These are phyloP conservation scores for Parasarocladium wereldwijsianum DNA, from an alignment of 2,329 filamentous ascomycete species.

Conservation along the genomic window DNA sequence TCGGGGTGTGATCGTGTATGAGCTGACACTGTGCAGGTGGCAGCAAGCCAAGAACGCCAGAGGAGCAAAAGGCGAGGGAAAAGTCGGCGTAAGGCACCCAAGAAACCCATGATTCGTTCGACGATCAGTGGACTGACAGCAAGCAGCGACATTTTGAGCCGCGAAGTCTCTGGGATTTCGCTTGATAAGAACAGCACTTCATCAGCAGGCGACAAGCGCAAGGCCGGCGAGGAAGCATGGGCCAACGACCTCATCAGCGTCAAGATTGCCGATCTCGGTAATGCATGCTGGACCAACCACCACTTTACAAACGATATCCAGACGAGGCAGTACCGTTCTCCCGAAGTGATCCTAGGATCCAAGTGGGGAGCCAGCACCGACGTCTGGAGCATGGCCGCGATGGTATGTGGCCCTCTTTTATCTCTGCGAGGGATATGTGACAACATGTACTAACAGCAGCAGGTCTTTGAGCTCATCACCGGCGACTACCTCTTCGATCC, in stretches of 20 bases:
- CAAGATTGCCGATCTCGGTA: conserved; percentile 96
- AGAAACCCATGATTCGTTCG: neutral
- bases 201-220: conserved; percentile 47
- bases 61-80: conserved; percentile 71
- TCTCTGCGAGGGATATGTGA: neutral
- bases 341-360: conserved; percentile 87
- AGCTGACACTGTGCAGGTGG: conserved; percentile 6
- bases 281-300: conserved; percentile 97
- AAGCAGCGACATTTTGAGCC: conserved; percentile 58
- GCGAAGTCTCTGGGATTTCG: conserved; percentile 89
- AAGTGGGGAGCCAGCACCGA: conserved; percentile 99
- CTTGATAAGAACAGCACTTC: conserved; percentile 56
- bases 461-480: conserved; percentile 96
- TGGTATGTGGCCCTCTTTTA: conserved; percentile 48
- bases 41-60: conserved; percentile 14
- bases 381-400: conserved; percentile 98
- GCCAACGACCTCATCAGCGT: conserved; percentile 74
- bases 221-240: conserved; percentile 42
- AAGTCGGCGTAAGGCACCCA: conserved; percentile 67
- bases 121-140: neutral
- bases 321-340: conserved; percentile 90
- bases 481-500: conserved; percentile 98
- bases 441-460: neutral
- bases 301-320: conserved; percentile 99
- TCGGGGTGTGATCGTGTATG: too few species aligned